Percentiles rank a stretch among this genome's conserved stretches.
phyloP scores from a whole-genome alignment of 805 yeast genomes.

The Saturnispora sanitii region DNA sequence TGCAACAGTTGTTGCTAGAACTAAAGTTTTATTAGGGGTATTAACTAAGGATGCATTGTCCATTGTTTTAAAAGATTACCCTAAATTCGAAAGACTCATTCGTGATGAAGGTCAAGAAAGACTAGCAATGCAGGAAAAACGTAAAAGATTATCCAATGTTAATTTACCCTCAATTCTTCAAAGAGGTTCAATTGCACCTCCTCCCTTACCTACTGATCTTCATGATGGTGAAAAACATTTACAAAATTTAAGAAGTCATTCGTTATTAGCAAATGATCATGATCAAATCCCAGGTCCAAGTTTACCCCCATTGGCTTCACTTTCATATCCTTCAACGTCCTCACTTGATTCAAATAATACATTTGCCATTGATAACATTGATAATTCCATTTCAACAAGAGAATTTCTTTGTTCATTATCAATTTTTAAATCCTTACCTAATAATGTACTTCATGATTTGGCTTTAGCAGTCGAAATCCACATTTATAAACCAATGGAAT shows the following conservation, averaged over 20 bases:
- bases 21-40: constrained; percentile 58
- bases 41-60: constrained; percentile 55
- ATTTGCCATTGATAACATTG: constrained; percentile 30
- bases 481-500: constrained; percentile 45
- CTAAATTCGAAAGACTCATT: constrained; percentile 54
- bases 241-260: constrained; percentile 13
- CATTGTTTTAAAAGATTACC: constrained; percentile 51
- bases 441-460: constrained; percentile 49
- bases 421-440: constrained; percentile 47
- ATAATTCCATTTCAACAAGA: constrained; percentile 43
- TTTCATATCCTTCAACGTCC: not conserved
- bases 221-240: not conserved
- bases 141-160: constrained; percentile 35
- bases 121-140: constrained; percentile 58
- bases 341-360: not conserved
- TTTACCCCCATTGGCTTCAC: constrained; percentile 25
- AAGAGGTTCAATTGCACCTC: constrained; percentile 8
- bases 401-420: constrained; percentile 50
- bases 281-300: constrained; percentile 33
- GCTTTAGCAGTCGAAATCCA: constrained; percentile 55
- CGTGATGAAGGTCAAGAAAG: constrained; percentile 76
- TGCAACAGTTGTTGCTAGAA: constrained; percentile 65
- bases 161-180: constrained; percentile 9
- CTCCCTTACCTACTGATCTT: constrained; percentile 5
- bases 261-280: constrained; percentile 25